phyloP scores from a whole-genome alignment of 2,329 filamentous ascomycete species.

The Trichophyton benhamiae region DNA sequence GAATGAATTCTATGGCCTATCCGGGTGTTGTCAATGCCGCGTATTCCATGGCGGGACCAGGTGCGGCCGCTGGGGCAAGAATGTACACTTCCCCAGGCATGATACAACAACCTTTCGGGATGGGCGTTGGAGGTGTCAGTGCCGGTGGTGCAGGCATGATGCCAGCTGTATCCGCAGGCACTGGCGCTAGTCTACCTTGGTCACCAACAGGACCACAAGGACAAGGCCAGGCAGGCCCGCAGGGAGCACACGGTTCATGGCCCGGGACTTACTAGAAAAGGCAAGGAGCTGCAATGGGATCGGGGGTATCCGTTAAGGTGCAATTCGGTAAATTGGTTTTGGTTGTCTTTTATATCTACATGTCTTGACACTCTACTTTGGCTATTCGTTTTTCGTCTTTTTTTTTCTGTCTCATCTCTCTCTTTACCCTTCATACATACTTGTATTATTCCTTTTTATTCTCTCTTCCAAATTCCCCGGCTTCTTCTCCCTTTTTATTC shows the following conservation, averaged over 20 bases:
- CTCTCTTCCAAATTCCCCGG: not conserved
- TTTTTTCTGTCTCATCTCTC: not conserved
- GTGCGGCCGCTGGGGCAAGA: not conserved
- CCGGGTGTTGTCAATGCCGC: conserved; percentile 23
- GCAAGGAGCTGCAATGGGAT: not conserved
- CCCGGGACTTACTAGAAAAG: not conserved
- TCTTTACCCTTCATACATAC: not conserved
- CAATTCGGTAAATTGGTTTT: conserved; percentile 1
- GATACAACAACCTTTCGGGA: not conserved
- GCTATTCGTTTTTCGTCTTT: not conserved
- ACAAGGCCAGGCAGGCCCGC: not conserved
- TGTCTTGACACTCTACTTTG: not conserved
- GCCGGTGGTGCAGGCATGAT: not conserved
- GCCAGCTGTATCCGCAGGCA: not conserved
- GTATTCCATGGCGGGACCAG: conserved; percentile 18
- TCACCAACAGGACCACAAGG: not conserved
- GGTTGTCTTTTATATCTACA: not conserved
- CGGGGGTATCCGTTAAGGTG: not conserved
- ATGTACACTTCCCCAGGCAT: not conserved
- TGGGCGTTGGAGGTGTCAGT: not conserved
- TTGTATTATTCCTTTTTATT: not conserved
- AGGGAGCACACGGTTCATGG: not conserved
- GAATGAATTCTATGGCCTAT: conserved; percentile 28
- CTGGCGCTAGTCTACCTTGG: not conserved
- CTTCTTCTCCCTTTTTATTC: not conserved